phyloP scores from a whole-genome alignment of 2,329 filamentous ascomycete genomes.

The Colletotrichum tropicicola region DNA sequence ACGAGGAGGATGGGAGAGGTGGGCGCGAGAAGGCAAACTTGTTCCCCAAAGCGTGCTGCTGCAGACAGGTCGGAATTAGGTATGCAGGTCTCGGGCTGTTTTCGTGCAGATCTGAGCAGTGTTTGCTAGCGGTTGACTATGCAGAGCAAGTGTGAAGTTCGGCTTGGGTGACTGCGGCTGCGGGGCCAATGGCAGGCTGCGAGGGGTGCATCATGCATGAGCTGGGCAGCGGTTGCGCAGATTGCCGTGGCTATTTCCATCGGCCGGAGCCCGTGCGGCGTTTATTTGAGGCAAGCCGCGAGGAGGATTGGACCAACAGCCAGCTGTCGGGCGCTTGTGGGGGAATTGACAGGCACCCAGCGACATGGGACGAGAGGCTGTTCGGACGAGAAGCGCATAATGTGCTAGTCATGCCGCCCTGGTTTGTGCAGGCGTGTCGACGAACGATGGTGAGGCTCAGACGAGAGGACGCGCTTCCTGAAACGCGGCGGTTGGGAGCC shows the following conservation, averaged over 20 bases:
- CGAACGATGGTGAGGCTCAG: slow-evolving; percentile 8
- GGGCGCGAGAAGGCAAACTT: neutral
- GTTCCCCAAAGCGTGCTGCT: slow-evolving; percentile 5
- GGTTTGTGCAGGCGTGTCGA: neutral
- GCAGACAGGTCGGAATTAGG: neutral
- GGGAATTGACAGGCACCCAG: neutral
- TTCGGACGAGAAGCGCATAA: slow-evolving; percentile 17
- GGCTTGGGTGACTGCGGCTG: slow-evolving; percentile 20
- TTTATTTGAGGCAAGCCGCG: slow-evolving; percentile 11
- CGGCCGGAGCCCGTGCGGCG: slow-evolving; percentile 8
- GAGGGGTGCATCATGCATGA: slow-evolving; percentile 2
- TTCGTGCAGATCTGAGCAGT: neutral
- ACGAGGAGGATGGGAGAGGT: slow-evolving; percentile 13
- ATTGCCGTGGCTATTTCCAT: slow-evolving; percentile 30
- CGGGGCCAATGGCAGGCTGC: slow-evolving; percentile 2
- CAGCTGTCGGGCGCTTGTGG: slow-evolving; percentile 9
- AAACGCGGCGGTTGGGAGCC: slow-evolving; percentile 27
- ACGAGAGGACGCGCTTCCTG: slow-evolving; percentile 23
- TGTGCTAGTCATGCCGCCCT: slow-evolving; percentile 4
- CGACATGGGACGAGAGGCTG: slow-evolving; percentile 4
- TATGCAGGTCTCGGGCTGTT: neutral
- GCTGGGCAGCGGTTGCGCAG: slow-evolving; percentile 20
- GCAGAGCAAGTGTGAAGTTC: neutral
- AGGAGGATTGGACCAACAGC: neutral
- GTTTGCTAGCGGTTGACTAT: slow-evolving; percentile 1